These are phyloP conservation scores for Pestalotiopsis sp. DNA, from an alignment of 2,329 filamentous ascomycete genomes.

Conservation along the genomic window DNA sequence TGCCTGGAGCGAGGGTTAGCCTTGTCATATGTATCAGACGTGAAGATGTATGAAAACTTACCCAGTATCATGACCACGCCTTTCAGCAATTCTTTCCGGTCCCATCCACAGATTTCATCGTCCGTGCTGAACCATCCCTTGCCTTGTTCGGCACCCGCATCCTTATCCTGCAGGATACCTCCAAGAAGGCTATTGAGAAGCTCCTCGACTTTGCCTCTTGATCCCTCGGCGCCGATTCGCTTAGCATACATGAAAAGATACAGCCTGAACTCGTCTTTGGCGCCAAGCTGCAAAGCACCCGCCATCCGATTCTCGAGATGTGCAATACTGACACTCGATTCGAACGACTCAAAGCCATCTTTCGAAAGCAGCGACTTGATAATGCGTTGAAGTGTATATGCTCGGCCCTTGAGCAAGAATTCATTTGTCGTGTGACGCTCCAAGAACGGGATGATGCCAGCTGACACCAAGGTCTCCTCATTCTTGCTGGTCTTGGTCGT, in stretches of 20 bases:
- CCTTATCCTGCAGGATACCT: constrained; percentile 63
- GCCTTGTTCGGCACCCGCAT: constrained; percentile 43
- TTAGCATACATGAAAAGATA: constrained; percentile 99
- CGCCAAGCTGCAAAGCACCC: constrained; percentile 79
- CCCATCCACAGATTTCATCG: constrained; percentile 85
- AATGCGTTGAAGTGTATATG: constrained; percentile 86
- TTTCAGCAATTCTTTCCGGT: constrained; percentile 81
- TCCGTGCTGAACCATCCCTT: constrained; percentile 66
- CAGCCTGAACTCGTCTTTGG: constrained; percentile 88
- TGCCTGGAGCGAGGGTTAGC: constrained; percentile 60
- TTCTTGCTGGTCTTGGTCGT: constrained; percentile 46
- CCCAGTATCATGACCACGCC: constrained; percentile 91
- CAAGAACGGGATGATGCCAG: constrained; percentile 88
- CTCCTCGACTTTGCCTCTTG: constrained; percentile 89
- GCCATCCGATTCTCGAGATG: constrained; percentile 95
- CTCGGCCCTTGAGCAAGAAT: constrained; percentile 85
- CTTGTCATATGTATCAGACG: constrained; percentile 15
- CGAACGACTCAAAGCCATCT: constrained; percentile 90
- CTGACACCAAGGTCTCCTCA: constrained; percentile 67
- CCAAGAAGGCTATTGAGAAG: constrained; percentile 80
- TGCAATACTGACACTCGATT: constrained; percentile 87
- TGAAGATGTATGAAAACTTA: constrained; percentile 46
- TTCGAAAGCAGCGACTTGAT: constrained; percentile 86
- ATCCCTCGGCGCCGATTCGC: constrained; percentile 84
- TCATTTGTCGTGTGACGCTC: constrained; percentile 95